phyloP scores from a whole-genome alignment of 2,329 filamentous ascomycete genomes.

The Alternaria angustiovoidea region DNA sequence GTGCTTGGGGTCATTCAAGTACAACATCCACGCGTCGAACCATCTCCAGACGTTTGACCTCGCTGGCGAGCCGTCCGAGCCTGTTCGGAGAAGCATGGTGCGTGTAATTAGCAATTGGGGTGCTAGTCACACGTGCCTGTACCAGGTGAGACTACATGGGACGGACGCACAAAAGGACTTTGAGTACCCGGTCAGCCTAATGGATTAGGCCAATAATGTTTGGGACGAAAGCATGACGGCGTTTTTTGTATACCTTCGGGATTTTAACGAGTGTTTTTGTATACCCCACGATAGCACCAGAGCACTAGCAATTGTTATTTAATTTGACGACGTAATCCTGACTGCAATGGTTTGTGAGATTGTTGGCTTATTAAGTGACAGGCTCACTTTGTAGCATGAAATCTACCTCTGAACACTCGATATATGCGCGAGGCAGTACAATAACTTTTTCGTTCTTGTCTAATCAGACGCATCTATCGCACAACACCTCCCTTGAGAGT shows the following conservation, averaged over 20 bases:
- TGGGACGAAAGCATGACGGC: slow-evolving; percentile 12
- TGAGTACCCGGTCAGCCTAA: slow-evolving; percentile 29
- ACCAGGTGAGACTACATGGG: slow-evolving; percentile 56
- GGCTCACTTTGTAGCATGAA: background rate
- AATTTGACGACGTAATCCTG: background rate
- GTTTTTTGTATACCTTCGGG: slow-evolving; percentile 10
- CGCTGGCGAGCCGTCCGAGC: slow-evolving; percentile 35
- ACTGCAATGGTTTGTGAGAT: background rate
- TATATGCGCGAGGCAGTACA: background rate
- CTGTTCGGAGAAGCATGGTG: slow-evolving; percentile 49
- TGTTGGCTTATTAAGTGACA: background rate
- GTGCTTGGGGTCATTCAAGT: slow-evolving; percentile 53
- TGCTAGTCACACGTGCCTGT: slow-evolving; percentile 56
- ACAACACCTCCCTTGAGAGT: slow-evolving; percentile 82
- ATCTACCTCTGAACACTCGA: background rate
- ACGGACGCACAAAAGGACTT: slow-evolving; percentile 30
- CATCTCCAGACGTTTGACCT: slow-evolving; percentile 54
- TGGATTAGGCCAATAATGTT: slow-evolving; percentile 22
- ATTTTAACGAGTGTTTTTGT: slow-evolving; percentile 11
- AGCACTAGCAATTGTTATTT: slow-evolving; percentile 15
- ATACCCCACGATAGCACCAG: slow-evolving; percentile 17
- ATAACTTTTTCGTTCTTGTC: background rate
- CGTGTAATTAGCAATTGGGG: slow-evolving; percentile 56
- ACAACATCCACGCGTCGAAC: slow-evolving; percentile 53
- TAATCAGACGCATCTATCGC: slow-evolving; percentile 62